Base-by-base conservation (phyloP, 805 yeast genomes). In the Sugiyamaella valdiviana region DNA sequence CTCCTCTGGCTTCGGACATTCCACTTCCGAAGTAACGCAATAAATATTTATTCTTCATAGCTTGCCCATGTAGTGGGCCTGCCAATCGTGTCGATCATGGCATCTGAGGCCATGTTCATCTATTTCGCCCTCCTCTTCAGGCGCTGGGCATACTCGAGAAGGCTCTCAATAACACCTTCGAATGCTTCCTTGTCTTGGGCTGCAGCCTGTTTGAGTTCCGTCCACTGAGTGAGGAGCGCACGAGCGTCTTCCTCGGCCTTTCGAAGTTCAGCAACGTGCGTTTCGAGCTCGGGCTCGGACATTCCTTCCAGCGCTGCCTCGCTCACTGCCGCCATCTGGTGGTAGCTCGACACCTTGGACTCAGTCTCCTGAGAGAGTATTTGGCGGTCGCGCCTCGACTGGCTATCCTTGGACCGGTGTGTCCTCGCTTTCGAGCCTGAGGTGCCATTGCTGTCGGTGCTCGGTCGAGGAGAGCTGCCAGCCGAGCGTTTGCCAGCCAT, bases 111-210 rank as follows among this genome's bases (percentile, higher is more conserved):
- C 6, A 6, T 9, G 26, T 9, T 9, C 17, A 14, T 29, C 22
- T 57, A 20, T 91, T 53, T 41, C 26, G 37, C 42, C 37, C 40
- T 44, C 15, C 56, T 72, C 57, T 85, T 76, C 44, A 84, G 58
- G 57, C 86, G 78, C 64, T 93, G 96, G 5, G 95, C 85, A 62
- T 90, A 89, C 6, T 95, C 97, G 14, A 90, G 85, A 57, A 90
- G 69, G 58, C 87, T 89, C 61, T 88, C 95, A 38, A 93, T 89
- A 56, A 93, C 95, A 2, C 83, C 75, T 57, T 91, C 95, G 61
- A 83, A 89, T 14, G 90, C 78, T 29, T 76, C 77, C 58, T 85
- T 84, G 63, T 89, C 95, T 39, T 72, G 75, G 49, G 69, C 69
- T 16, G 82, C 66, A 6, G 74, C 79, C 32, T 63, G 62, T 42